These are phyloP conservation scores for Solanum piurae DNA, from an alignment of 257 asterid species.

Conservation along the genomic window DNA sequence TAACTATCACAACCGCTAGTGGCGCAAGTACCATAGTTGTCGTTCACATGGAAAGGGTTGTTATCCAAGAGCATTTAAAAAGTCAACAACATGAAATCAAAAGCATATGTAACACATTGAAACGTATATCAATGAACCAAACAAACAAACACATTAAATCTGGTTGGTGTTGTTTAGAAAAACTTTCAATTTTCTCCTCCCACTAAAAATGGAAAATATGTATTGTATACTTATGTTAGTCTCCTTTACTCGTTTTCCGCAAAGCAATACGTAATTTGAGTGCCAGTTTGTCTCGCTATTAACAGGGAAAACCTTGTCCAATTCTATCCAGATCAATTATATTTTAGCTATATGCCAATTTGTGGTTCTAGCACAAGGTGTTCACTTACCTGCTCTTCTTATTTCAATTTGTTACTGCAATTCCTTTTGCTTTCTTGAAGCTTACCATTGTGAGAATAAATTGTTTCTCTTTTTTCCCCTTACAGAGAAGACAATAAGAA, in stretches of 20 bases:
- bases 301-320: not conserved
- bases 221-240: not conserved
- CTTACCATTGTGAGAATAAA: not conserved
- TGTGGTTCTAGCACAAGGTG: not conserved
- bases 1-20: too few species aligned
- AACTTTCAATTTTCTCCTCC: not conserved
- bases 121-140: too few species aligned
- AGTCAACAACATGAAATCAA: too few species aligned
- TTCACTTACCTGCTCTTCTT: not conserved
- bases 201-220: not conserved
- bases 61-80: too few species aligned
- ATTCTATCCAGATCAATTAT: not conserved
- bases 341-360: not conserved
- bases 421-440: not conserved
- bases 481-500: not conserved
- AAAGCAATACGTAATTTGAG: not conserved
- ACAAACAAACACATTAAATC: not conserved
- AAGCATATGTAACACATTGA: too few species aligned
- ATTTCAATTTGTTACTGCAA: not conserved
- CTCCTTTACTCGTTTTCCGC: not conserved
- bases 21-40: too few species aligned
- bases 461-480: not conserved
- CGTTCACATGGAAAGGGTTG: too few species aligned
- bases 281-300: too few species aligned
- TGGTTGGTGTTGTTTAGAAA: not conserved